Evolutionary conservation across 2,329 filamentous ascomycete genomes (phyloP).

Genomic region (Fusarium humuli): DNA sequence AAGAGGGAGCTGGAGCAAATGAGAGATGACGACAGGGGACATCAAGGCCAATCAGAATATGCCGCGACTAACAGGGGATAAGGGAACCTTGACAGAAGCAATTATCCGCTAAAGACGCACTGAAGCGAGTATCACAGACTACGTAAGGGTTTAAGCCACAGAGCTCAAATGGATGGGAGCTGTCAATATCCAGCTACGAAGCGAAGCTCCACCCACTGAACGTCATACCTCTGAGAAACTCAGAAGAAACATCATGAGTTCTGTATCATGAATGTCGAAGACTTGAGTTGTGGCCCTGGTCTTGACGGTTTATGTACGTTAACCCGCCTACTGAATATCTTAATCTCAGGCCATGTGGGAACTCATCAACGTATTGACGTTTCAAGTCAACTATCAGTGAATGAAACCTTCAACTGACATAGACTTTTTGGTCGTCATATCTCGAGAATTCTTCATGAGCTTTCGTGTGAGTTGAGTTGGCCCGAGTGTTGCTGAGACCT

Average conservation of each 20-base stretch:
- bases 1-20: constrained; percentile 34
- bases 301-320: neutral
- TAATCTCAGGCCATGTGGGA: neutral
- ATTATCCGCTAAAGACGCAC: constrained; percentile 35
- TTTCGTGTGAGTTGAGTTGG: neutral
- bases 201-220: constrained; percentile 24
- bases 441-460: neutral
- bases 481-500: neutral
- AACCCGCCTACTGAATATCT: neutral
- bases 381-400: neutral
- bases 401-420: neutral
- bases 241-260: neutral
- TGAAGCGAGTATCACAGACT: constrained; percentile 21
- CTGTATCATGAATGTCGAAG: neutral
- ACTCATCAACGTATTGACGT: neutral
- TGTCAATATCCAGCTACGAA: constrained; percentile 18
- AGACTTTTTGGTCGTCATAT: neutral
- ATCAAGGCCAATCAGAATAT: constrained; percentile 40
- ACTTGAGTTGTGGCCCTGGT: too few species aligned
- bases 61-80: constrained; percentile 23
- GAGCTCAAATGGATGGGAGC: constrained; percentile 20
- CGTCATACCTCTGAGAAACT: constrained; percentile 20
- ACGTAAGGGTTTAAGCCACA: constrained; percentile 38
- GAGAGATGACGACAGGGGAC: constrained; percentile 21
- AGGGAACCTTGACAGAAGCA: constrained; percentile 32